A percentile compares a stretch with the other conserved stretches of the same genome.
Evolutionary conservation across 768 basidiomycete genomes (phyloP).

Genomic region (Hericium coralloides): DNA sequence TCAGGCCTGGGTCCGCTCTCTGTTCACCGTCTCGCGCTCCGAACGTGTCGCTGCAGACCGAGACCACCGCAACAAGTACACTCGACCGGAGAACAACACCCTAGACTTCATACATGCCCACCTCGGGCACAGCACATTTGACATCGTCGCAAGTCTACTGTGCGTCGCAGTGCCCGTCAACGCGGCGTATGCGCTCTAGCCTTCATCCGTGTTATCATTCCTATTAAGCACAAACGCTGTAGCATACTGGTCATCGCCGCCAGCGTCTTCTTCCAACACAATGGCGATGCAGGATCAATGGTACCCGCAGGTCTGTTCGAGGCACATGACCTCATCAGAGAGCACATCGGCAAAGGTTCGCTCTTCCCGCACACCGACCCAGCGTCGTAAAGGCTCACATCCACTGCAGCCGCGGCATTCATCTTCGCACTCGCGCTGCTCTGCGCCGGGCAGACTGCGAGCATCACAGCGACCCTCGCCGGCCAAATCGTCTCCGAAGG

Average conservation of each 20-base stretch:
- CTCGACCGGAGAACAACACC: slow-evolving; percentile 25
- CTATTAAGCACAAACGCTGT: not conserved
- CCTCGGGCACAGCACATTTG: slow-evolving; percentile 33
- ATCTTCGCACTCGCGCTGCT: slow-evolving; percentile 51
- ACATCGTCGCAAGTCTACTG: slow-evolving; percentile 50
- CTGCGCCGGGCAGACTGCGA: slow-evolving; percentile 39
- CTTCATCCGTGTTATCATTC: not conserved
- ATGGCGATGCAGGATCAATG: slow-evolving; percentile 29
- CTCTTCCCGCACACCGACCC: not conserved
- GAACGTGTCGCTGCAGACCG: not conserved
- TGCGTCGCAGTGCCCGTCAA: slow-evolving; percentile 86
- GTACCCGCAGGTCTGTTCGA: slow-evolving; percentile 30
- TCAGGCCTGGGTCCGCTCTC: not conserved
- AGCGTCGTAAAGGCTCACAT: not conserved
- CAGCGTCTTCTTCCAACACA: slow-evolving; percentile 7
- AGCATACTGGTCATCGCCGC: not conserved
- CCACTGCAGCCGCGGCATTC: not conserved
- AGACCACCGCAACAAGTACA: slow-evolving; percentile 8
- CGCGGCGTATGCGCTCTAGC: slow-evolving; percentile 42
- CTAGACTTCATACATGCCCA: slow-evolving; percentile 30
- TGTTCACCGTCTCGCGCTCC: slow-evolving; percentile 6
- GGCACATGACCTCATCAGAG: slow-evolving; percentile 30
- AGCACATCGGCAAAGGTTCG: slow-evolving; percentile 31
- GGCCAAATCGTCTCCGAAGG: slow-evolving; percentile 43
- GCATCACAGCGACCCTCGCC: slow-evolving; percentile 38